Evolutionary conservation across 352 stramenopile species (phyloP).

Genomic region (Thalassiosira livingstoniorum): DNA sequence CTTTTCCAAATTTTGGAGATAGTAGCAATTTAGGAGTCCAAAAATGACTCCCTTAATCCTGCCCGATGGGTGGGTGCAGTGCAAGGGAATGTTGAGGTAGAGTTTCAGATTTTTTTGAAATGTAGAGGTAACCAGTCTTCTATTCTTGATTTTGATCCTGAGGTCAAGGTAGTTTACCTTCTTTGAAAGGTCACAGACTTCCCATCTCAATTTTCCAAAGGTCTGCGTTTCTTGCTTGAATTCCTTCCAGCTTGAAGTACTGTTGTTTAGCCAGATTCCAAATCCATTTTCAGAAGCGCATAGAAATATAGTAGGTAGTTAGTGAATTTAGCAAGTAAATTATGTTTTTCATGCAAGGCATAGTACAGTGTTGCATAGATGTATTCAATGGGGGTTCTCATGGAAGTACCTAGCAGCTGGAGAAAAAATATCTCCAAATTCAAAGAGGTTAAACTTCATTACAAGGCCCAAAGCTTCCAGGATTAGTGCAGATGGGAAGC

Average conservation of each 20-base stretch:
- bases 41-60: too few relatives aligned
- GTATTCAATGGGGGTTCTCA: slow-evolving; percentile 19
- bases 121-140: neutral
- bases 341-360: slow-evolving; percentile 21
- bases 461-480: slow-evolving; percentile 17
- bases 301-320: slow-evolving; percentile 7
- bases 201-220: slow-evolving; percentile 18
- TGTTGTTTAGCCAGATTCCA: slow-evolving; percentile 14
- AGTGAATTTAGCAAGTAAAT: slow-evolving; percentile 15
- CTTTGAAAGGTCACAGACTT: neutral
- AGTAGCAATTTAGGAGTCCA: neutral
- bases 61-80: too few relatives aligned
- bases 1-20: neutral
- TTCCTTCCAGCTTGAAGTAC: neutral
- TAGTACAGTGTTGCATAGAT: slow-evolving; percentile 38
- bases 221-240: slow-evolving; percentile 8
- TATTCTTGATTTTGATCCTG: slow-evolving; percentile 14
- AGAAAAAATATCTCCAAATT: slow-evolving; percentile 29
- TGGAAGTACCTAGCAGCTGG: slow-evolving; percentile 25
- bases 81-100: too few relatives aligned
- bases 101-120: too few relatives aligned
- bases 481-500: slow-evolving; percentile 14
- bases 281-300: slow-evolving; percentile 25
- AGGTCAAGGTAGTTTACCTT: too few relatives aligned
- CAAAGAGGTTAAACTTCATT: slow-evolving; percentile 39